These are phyloP conservation scores for Calocera cornea DNA, from an alignment of 768 basidiomycete species.

Conservation along the genomic window DNA sequence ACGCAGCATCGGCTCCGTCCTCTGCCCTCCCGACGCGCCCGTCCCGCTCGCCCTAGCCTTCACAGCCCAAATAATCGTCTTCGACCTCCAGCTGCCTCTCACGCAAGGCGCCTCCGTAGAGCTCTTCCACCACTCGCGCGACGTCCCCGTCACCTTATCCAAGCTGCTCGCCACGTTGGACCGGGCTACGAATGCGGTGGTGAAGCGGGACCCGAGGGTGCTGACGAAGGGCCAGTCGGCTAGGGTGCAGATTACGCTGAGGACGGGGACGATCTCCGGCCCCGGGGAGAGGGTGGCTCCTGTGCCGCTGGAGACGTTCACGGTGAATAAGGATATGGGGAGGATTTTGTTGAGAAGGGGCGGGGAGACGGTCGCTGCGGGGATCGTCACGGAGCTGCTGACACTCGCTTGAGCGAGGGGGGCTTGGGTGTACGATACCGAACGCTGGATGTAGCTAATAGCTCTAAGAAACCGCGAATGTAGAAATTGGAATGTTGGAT, in stretches of 20 bases:
- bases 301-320: slow-evolving; percentile 78
- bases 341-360: slow-evolving; percentile 71
- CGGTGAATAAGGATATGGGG: slow-evolving; percentile 91
- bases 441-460: neutral
- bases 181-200: slow-evolving; percentile 54
- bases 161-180: slow-evolving; percentile 72
- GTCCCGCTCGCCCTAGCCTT: slow-evolving; percentile 70
- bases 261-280: slow-evolving; percentile 41
- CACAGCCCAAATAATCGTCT: slow-evolving; percentile 79
- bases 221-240: slow-evolving; percentile 75
- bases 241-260: slow-evolving; percentile 68
- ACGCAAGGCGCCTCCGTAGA: slow-evolving; percentile 83
- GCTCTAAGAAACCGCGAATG: neutral
- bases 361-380: slow-evolving; percentile 86
- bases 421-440: neutral
- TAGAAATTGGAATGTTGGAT: too few relatives aligned
- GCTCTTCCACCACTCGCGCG: slow-evolving; percentile 84
- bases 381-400: slow-evolving; percentile 5
- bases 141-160: slow-evolving; percentile 78
- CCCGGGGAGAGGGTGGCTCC: slow-evolving; percentile 34
- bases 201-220: slow-evolving; percentile 77
- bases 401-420: neutral
- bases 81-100: slow-evolving; percentile 83
- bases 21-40: slow-evolving; percentile 59
- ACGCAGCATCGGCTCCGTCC: slow-evolving; percentile 73